Base-by-base conservation (phyloP, 768 basidiomycete genomes). In the Russula abietina region DNA sequence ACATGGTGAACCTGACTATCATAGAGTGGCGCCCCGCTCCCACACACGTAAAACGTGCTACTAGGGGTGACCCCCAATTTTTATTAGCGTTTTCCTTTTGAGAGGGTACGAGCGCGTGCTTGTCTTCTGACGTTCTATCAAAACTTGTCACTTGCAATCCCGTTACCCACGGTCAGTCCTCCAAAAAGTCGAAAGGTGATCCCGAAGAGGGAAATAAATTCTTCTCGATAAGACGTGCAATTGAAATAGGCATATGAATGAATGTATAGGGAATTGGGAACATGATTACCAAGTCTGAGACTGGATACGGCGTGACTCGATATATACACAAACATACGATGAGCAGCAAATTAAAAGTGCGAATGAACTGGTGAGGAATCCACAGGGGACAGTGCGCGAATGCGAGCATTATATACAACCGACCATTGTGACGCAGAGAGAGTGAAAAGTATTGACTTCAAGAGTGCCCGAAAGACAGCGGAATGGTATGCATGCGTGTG, bases 281-380 rank as follows among this genome's bases (percentile, higher is more conserved):
- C 24, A 28, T 19, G 56, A 57, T 36, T 62, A 55, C 61, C 39
- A 61, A 56, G 51, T 24, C 61, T 33, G 55, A 55, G n/a, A 38
- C 43, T 28, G 33, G 54, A 30, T 50, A 28, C 19, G 49, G 22
- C 30, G 55, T n/a, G 39, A 33, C 39, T 43, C 22, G 28, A 55
- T 62, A 62, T 62, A 62, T 61, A 56, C 50, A 39, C 54, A 56
- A 55, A 48, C 53, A 48, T 55, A 60, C 53, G 58, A 61, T 55
- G 48, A 49, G 26, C 36, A 38, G 43, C 48, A 49, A 61, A 50
- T 55, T 55, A 61, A 36, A 30, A 30, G 28, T 38, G 55, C 36
- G 4, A 45, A 30, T 16, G 22, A 19, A 8, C n/a, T n/a, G 55
- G 28, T 33, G 16, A n/a, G 48, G 24, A 56, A n/a, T n/a, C n/a